These are phyloP conservation scores for Phtheirospermum japonicum DNA, from an alignment of 257 asterid genomes.

Conservation along the genomic window DNA sequence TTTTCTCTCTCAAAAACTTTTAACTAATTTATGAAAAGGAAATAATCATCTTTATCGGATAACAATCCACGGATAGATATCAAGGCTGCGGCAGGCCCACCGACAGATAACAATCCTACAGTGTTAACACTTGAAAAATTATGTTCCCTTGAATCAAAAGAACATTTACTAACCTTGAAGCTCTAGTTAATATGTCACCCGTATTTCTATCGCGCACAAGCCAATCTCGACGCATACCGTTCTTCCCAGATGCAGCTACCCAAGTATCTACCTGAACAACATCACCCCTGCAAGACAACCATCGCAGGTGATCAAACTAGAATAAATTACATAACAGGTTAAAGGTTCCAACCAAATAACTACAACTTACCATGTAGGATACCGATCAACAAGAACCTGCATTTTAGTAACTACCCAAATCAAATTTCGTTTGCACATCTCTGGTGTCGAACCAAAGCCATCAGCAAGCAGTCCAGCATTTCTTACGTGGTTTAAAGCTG, in stretches of 20 bases:
- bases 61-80: neutral
- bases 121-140: neutral
- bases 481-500: slow-evolving; percentile 93
- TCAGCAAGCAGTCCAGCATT: slow-evolving; percentile 81
- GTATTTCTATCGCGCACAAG: slow-evolving; percentile 74
- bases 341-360: slow-evolving; percentile 15
- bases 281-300: slow-evolving; percentile 70
- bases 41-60: slow-evolving; percentile 1
- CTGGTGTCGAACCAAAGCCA: slow-evolving; percentile 98
- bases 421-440: slow-evolving; percentile 84
- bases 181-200: slow-evolving; percentile 81
- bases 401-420: slow-evolving; percentile 95
- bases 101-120: neutral
- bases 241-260: slow-evolving; percentile 96
- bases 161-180: slow-evolving; percentile 63
- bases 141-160: neutral
- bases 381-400: slow-evolving; percentile 88
- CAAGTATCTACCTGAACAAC: slow-evolving; percentile 95
- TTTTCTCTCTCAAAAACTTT: slow-evolving; percentile 24
- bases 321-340: neutral
- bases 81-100: slow-evolving; percentile 9
- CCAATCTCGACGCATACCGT: slow-evolving; percentile 99
- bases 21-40: slow-evolving; percentile 8
- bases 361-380: slow-evolving; percentile 86
- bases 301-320: slow-evolving; percentile 25